A percentile compares a stretch with the other conserved stretches of the same genome.
Conservation (phyloP, 768 basidiomycete genomes). For the Rubroboletus satanas region DNA sequence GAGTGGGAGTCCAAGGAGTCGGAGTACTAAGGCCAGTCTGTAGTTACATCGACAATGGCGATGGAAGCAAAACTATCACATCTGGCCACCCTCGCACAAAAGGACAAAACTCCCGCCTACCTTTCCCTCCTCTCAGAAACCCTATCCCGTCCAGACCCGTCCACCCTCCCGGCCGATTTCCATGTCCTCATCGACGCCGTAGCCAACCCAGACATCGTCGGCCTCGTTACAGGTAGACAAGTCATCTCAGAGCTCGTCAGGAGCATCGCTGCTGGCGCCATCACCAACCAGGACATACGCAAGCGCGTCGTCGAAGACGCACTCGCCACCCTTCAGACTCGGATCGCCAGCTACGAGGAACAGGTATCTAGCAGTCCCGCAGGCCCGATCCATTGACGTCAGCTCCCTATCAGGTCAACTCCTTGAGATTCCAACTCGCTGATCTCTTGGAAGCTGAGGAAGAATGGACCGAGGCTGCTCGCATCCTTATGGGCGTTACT, state of each 20-base stretch:
- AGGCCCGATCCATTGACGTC: conserved; percentile 5
- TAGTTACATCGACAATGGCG: conserved; percentile 1
- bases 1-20: neutral
- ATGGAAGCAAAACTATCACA: conserved; percentile 71
- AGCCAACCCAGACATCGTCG: conserved; percentile 75
- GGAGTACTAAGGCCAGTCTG: too few relatives aligned
- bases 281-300: conserved; percentile 53
- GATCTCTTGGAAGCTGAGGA: conserved; percentile 86
- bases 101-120: conserved; percentile 80
- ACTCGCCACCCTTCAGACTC: conserved; percentile 63
- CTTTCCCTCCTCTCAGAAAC: conserved; percentile 64
- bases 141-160: conserved; percentile 47
- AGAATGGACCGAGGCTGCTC: conserved; percentile 91
- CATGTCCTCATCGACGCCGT: conserved; percentile 75
- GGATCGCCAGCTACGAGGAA: conserved; percentile 91
- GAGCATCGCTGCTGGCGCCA: conserved; percentile 51
- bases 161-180: conserved; percentile 50
- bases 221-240: conserved; percentile 85
- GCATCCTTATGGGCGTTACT: conserved; percentile 88
- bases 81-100: conserved; percentile 64
- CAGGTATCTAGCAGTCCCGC: conserved; percentile 55
- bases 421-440: conserved; percentile 83
- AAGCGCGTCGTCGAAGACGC: conserved; percentile 77
- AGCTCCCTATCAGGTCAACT: conserved; percentile 57
- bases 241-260: conserved; percentile 83